These are phyloP conservation scores for Xylaria sp. DNA, from an alignment of 2,329 filamentous ascomycete species.

Conservation along the genomic window DNA sequence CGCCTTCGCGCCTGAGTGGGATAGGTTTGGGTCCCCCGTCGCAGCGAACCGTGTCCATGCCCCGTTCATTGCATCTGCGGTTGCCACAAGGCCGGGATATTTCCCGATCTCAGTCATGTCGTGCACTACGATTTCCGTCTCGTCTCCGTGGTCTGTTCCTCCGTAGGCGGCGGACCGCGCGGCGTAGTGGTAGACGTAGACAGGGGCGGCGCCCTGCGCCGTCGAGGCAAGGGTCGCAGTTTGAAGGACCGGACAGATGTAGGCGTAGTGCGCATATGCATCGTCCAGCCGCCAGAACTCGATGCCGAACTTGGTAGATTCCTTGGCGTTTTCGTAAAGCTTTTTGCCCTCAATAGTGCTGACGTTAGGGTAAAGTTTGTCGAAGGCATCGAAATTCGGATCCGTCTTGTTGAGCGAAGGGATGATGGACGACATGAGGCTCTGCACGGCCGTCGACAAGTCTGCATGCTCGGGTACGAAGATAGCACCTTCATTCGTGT, in stretches of 20 bases:
- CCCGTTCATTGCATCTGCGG: slow-evolving; percentile 57
- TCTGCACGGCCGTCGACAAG: slow-evolving; percentile 63
- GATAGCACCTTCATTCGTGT: slow-evolving; percentile 73
- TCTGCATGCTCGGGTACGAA: slow-evolving; percentile 68
- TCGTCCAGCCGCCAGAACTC: slow-evolving; percentile 70
- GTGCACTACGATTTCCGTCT: slow-evolving; percentile 57
- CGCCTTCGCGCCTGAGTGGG: slow-evolving; percentile 20
- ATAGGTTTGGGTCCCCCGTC: slow-evolving; percentile 47
- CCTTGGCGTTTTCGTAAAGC: slow-evolving; percentile 54
- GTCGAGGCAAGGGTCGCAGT: slow-evolving; percentile 61
- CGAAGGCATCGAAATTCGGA: slow-evolving; percentile 65
- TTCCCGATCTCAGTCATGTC: slow-evolving; percentile 52
- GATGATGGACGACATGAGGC: slow-evolving; percentile 71
- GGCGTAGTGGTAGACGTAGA: slow-evolving; percentile 71
- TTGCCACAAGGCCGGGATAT: slow-evolving; percentile 53
- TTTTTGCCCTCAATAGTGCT: slow-evolving; percentile 52
- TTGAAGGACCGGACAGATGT: slow-evolving; percentile 72
- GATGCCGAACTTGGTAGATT: slow-evolving; percentile 56
- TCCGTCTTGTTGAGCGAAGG: slow-evolving; percentile 66
- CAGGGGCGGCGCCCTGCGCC: slow-evolving; percentile 42
- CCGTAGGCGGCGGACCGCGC: slow-evolving; percentile 54
- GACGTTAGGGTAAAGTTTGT: slow-evolving; percentile 72
- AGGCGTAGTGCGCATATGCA: slow-evolving; percentile 73
- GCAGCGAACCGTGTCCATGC: slow-evolving; percentile 56
- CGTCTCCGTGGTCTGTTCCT: slow-evolving; percentile 61